Evolutionary conservation across 225 moss, liverwort and hornwort species (phyloP).

Genomic region (Pseudisothecium myosuroides): DNA sequence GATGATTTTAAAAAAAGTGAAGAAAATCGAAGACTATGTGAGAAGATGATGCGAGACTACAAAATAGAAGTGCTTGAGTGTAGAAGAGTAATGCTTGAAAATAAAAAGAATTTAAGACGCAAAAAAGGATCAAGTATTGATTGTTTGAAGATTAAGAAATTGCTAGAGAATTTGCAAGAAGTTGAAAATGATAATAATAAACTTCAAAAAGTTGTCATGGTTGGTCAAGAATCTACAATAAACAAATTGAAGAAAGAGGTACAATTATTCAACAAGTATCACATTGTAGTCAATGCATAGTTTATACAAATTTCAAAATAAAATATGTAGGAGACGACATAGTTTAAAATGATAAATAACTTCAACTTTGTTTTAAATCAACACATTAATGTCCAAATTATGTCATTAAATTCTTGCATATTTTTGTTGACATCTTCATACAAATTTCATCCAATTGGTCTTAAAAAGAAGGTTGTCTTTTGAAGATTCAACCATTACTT

Average conservation of each 20-base stretch:
- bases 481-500: background rate
- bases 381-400: background rate
- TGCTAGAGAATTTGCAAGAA: conserved; percentile 9
- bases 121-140: background rate
- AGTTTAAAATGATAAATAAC: too few species aligned
- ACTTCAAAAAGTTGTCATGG: conserved; percentile 7
- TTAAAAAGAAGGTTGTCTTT: accelerated
- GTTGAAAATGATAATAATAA: conserved; percentile 18
- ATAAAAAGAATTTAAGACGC: background rate
- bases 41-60: background rate
- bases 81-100: background rate
- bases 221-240: conserved; percentile 19
- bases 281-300: background rate
- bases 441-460: background rate
- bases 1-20: conserved; percentile 1
- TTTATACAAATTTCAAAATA: too few species aligned
- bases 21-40: background rate
- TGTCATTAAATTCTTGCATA: background rate
- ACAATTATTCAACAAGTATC: background rate
- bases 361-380: background rate
- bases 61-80: background rate
- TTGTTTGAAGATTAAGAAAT: conserved; percentile 21
- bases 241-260: conserved; percentile 14
- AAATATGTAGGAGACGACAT: background rate
- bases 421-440: background rate